Percentiles rank a stretch among this genome's conserved stretches.
Evolutionary conservation across 495 filamentous ascomycete genomes (phyloP).

Genomic region (Pyrenopolyporus hunteri): DNA sequence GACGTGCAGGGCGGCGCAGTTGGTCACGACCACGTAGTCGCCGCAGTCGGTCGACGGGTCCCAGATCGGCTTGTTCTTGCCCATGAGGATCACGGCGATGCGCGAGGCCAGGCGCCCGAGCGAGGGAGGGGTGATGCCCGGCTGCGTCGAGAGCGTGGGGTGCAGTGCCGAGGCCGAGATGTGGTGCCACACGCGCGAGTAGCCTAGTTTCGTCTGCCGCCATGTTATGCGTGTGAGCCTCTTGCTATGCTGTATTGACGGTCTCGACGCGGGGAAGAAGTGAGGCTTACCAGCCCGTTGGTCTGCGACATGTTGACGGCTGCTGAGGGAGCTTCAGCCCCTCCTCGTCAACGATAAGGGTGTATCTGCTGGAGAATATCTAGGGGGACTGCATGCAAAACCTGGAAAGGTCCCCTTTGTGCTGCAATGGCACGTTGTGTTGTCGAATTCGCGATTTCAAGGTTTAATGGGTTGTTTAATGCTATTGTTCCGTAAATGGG

Average conservation of each 20-base stretch:
- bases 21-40: slow-evolving; percentile 94
- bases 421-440: slow-evolving; percentile 22
- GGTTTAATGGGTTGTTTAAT: background rate
- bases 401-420: background rate
- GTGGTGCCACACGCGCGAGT: slow-evolving; percentile 93
- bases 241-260: background rate
- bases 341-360: slow-evolving; percentile 19
- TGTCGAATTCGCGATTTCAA: slow-evolving; percentile 17
- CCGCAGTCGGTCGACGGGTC: slow-evolving; percentile 97
- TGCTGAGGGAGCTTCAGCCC: slow-evolving; percentile 38
- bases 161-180: slow-evolving; percentile 69
- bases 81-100: slow-evolving; percentile 93
- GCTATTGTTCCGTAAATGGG: slow-evolving; percentile 1
- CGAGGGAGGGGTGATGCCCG: slow-evolving; percentile 65
- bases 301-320: slow-evolving; percentile 67
- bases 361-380: background rate
- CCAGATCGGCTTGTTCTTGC: slow-evolving; percentile 99
- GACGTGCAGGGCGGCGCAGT: slow-evolving; percentile 82
- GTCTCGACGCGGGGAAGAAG: background rate
- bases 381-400: background rate
- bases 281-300: slow-evolving; percentile 64
- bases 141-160: slow-evolving; percentile 59
- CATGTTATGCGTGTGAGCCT: slow-evolving; percentile 4
- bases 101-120: slow-evolving; percentile 89
- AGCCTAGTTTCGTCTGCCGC: slow-evolving; percentile 88